Conservation (phyloP, 225 moss, liverwort and hornwort genomes). For the Physcomitrellopsis africana region DNA sequence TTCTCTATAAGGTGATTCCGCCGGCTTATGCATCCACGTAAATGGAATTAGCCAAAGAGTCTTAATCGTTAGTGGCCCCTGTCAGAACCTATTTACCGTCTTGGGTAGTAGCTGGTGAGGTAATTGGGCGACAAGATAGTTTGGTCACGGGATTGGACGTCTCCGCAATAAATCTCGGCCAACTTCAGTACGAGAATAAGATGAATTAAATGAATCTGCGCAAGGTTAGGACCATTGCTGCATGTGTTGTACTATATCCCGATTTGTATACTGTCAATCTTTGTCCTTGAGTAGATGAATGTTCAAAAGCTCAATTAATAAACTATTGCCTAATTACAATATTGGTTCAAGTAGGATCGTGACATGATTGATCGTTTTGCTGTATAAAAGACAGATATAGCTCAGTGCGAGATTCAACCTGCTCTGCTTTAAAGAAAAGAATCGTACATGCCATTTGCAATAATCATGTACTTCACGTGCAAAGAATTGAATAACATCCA, state of each 20-base stretch:
- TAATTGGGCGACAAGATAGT: not conserved
- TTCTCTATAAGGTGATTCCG: conserved; percentile 65
- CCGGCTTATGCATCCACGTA: conserved; percentile 56
- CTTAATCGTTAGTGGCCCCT: not conserved
- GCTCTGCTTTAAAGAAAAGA: too few relatives aligned
- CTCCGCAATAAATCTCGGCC: conserved; percentile 30
- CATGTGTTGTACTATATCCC: conserved; percentile 31
- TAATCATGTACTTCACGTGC: too few relatives aligned
- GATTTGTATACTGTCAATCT: too few relatives aligned
- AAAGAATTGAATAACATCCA: too few relatives aligned
- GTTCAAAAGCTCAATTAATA: too few relatives aligned
- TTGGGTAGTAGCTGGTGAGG: conserved; percentile 25
- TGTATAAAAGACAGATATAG: too few relatives aligned
- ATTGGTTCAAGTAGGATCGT: too few relatives aligned
- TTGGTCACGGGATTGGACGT: conserved; percentile 6
- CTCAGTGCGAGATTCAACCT: too few relatives aligned
- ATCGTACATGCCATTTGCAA: too few relatives aligned
- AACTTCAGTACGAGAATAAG: conserved; percentile 34
- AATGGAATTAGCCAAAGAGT: not conserved
- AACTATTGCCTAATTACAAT: too few relatives aligned
- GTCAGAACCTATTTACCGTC: not conserved
- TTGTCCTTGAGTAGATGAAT: too few relatives aligned
- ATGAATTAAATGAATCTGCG: conserved; percentile 17
- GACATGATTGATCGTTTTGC: too few relatives aligned
- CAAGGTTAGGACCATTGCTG: conserved; percentile 39